Base-by-base conservation (phyloP, 1,284 basidiomycete genomes). In the Sanghuangporus sanghuang region DNA sequence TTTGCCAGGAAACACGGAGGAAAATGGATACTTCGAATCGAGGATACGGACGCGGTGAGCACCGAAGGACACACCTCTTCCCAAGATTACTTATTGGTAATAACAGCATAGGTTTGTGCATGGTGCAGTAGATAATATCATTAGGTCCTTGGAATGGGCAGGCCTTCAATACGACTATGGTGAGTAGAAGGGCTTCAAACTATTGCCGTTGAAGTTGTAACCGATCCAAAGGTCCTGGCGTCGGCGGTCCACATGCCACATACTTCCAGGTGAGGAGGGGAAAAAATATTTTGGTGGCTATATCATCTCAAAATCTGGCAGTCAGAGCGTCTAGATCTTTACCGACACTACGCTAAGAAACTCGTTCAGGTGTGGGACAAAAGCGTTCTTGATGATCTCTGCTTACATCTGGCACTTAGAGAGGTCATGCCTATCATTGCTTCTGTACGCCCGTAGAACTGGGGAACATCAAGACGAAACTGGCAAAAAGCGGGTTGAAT, bases 81-180 rank as follows among this genome's bases (percentile, higher is more conserved):
- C 27, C 27, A 32, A 32, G 27, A 32, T 5, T 32, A 32, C 27
- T 32, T 32, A 32, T 5, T 32, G 27, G 27, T 3, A 32, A 32
- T 6, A n/a, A n/a, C 66, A 96, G 94, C 81, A 85, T 1, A 81
- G 95, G 55, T 82, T 85, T 63, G 93, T 97, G 0, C 85, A 87
- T 3, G 94, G 92, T 2, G 89, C 95, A 1, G 86, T 95, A 1
- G 90, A 96, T 32, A 86, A 87, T 2, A 87, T 98, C 57, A 78
- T 87, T 64, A 79, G 81, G 16, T 88, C 89, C 1, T 77, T 99
- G 56, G 82, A 86, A 36, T 99, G 97, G 97, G 92, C 95, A n/a
- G 93, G 95, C 3, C 75, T 99, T 35, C 81, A 93, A 5, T 97
- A 93, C 73, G 95, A 98, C 73, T 92, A 92, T 77, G 96, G 96